phyloP scores from a whole-genome alignment of 345 rosid species.

The Citrus inodora region DNA sequence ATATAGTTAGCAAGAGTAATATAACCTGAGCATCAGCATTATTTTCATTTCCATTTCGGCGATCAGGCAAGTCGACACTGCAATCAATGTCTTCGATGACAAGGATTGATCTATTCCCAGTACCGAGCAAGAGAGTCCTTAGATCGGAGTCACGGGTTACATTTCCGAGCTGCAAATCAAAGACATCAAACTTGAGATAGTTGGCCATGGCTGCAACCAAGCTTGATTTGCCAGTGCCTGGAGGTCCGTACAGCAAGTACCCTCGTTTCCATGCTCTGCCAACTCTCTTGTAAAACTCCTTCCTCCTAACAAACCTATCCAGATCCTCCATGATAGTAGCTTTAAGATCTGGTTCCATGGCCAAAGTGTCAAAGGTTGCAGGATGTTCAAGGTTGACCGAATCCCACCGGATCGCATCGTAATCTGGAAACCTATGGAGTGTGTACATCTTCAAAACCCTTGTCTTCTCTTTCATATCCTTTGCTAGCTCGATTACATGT shows the following conservation, averaged over 20 bases:
- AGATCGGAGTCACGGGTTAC: slow-evolving; percentile 48
- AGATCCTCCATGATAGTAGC: slow-evolving; percentile 42
- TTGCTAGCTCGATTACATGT: slow-evolving; percentile 28
- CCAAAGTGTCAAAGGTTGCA: slow-evolving; percentile 62
- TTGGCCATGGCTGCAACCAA: slow-evolving; percentile 79
- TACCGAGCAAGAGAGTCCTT: slow-evolving; percentile 41
- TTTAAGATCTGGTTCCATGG: slow-evolving; percentile 52
- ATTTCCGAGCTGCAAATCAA: slow-evolving; percentile 53
- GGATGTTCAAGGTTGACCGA: slow-evolving; percentile 61
- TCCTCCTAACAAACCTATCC: slow-evolving; percentile 50
- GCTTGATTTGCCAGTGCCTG: slow-evolving; percentile 72
- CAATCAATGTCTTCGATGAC: slow-evolving; percentile 75
- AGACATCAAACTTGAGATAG: slow-evolving; percentile 55
- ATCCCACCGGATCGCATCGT: slow-evolving; percentile 35
- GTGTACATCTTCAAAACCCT: slow-evolving; percentile 54
- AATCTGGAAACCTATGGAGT: slow-evolving; percentile 7
- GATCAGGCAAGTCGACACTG: slow-evolving; percentile 39
- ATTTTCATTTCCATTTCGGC: slow-evolving; percentile 18
- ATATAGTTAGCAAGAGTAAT: not conserved
- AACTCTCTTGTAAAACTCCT: slow-evolving; percentile 53
- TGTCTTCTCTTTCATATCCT: slow-evolving; percentile 22
- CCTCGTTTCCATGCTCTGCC: slow-evolving; percentile 76
- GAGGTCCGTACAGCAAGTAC: slow-evolving; percentile 76
- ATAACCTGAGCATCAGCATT: slow-evolving; percentile 30
- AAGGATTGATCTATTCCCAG: slow-evolving; percentile 52